These are phyloP conservation scores for Coprinopsis marcescibilis DNA, from an alignment of 768 basidiomycete species.

Conservation along the genomic window DNA sequence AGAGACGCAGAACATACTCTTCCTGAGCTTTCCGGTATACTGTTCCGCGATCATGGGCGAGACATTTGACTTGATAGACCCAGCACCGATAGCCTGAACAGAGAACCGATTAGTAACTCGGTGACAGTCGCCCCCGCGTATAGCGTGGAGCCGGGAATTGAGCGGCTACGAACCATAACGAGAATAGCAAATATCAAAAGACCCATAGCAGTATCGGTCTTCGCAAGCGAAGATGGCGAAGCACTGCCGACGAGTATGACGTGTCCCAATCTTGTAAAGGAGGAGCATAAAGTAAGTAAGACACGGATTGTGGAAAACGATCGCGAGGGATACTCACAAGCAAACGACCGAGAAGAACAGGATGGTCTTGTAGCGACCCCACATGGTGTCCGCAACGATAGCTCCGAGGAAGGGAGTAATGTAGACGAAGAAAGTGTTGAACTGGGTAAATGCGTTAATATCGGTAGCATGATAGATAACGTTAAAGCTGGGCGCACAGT, in stretches of 20 bases:
- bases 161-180: constrained; percentile 29
- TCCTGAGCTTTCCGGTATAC: constrained; percentile 41
- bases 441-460: too few species aligned
- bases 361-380: constrained; percentile 57
- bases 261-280: constrained; percentile 31
- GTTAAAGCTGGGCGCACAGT: constrained; percentile 19
- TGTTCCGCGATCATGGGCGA: constrained; percentile 59
- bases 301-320: too few species aligned
- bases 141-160: too few species aligned
- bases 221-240: constrained; percentile 32
- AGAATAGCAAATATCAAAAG: constrained; percentile 40
- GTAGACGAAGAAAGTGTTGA: constrained; percentile 49
- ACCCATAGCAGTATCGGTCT: constrained; percentile 35
- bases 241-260: constrained; percentile 41
- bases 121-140: too few species aligned
- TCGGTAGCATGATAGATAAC: too few species aligned
- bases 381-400: constrained; percentile 47
- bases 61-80: constrained; percentile 50
- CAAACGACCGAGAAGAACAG: constrained; percentile 44
- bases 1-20: constrained; percentile 20
- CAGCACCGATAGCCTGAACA: constrained; percentile 23
- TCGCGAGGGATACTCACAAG: constrained; percentile 30
- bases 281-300: too few species aligned
- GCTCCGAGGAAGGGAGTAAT: constrained; percentile 47
- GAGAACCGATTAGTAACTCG: too few species aligned